A percentile compares a stretch with the other conserved stretches of the same genome.
Evolutionary conservation across 1,139 yeast genomes (phyloP).

Genomic region (Taiozyma sp.): DNA sequence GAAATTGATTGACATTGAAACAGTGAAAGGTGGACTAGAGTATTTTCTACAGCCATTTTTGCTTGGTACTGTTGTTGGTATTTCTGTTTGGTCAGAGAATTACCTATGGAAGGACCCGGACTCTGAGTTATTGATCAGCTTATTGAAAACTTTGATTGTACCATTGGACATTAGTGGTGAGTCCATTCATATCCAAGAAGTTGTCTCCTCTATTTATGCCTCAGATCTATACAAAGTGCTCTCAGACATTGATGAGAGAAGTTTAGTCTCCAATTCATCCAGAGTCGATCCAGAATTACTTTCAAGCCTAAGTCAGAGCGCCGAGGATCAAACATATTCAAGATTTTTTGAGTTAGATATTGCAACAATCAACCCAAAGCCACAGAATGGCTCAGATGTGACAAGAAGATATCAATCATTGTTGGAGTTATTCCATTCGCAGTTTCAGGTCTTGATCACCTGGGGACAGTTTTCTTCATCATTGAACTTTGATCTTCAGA

Average conservation of each 20-base stretch:
- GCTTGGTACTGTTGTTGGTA: conserved; percentile 38
- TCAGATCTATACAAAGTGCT: conserved; percentile 22
- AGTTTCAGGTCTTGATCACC: conserved; percentile 15
- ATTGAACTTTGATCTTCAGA: conserved; percentile 16
- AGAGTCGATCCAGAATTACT: conserved; percentile 16
- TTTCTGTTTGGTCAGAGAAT: conserved; percentile 33
- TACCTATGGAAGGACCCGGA: conserved; percentile 33
- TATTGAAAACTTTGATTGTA: conserved; percentile 29
- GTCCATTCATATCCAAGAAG: conserved; percentile 30
- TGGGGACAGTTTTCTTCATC: conserved; percentile 20
- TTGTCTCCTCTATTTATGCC: conserved; percentile 28
- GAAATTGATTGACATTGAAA: conserved; percentile 46
- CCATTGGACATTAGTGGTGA: conserved; percentile 33
- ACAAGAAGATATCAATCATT: conserved; percentile 8
- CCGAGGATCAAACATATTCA: conserved; percentile 2
- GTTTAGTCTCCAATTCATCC: background rate
- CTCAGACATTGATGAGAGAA: conserved; percentile 6
- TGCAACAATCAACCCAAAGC: background rate
- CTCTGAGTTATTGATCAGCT: conserved; percentile 25
- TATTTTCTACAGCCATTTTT: conserved; percentile 60
- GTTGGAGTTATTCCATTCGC: conserved; percentile 13
- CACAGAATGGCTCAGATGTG: background rate
- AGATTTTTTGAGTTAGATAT: conserved; percentile 2
- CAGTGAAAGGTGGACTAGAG: conserved; percentile 53
- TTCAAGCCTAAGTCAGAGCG: conserved; percentile 10